Evolutionary conservation across 2,329 filamentous ascomycete genomes (phyloP).

Genomic region (Ophiocordyceps polyrhachis-furcata): DNA sequence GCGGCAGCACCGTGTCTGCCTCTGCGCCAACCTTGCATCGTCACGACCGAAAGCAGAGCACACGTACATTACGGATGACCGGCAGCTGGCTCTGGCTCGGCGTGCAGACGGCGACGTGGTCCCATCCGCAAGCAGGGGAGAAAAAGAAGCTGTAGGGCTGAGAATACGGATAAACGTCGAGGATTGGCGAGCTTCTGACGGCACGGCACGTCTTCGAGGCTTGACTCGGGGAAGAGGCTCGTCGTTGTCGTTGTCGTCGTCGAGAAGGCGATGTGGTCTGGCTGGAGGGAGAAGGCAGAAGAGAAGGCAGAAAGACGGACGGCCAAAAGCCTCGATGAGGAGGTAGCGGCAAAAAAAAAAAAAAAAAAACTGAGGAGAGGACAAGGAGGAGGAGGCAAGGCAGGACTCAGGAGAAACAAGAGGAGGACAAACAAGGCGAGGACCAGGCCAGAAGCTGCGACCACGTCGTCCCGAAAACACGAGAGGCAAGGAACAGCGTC

Average conservation of each 20-base stretch:
- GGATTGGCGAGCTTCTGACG: neutral
- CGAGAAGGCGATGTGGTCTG: neutral
- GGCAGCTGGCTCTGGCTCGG: slow-evolving; percentile 6
- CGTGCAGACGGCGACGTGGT: slow-evolving; percentile 1
- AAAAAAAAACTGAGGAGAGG: neutral
- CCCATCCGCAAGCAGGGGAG: slow-evolving; percentile 5
- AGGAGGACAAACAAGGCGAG: neutral
- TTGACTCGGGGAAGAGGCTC: neutral
- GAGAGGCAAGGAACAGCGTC: neutral
- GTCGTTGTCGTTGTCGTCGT: neutral
- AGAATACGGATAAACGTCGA: neutral
- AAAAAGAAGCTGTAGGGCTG: neutral
- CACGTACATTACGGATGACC: slow-evolving; percentile 8
- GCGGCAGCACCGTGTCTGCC: neutral
- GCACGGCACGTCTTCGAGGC: neutral
- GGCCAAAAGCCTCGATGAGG: too few species aligned
- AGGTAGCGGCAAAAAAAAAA: too few species aligned
- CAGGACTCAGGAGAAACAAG: neutral
- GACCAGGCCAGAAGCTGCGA: neutral
- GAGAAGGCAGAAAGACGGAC: too few species aligned
- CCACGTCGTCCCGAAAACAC: neutral
- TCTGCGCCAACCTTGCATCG: slow-evolving; percentile 1
- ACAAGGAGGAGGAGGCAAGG: neutral
- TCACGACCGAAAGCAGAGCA: neutral
- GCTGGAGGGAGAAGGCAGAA: too few species aligned